Percentiles rank a stretch among this genome's conserved stretches.
Evolutionary conservation across 1,139 yeast genomes (phyloP).

Genomic region (Saccharomyces hybrid): DNA sequence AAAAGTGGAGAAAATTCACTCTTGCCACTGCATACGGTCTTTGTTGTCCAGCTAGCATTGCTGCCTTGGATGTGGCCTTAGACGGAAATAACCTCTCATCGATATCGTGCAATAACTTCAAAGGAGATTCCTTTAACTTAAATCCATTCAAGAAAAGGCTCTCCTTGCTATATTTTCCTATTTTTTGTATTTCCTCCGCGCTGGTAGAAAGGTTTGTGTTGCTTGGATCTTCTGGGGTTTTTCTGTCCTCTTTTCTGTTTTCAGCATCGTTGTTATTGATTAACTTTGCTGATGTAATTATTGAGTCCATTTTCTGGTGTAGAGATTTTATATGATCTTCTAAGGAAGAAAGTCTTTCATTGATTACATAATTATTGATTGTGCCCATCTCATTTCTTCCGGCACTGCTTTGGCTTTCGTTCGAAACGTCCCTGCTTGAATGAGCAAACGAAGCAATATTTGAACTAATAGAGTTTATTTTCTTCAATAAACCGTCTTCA

Average conservation of each 20-base stretch:
- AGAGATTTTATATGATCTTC: background rate
- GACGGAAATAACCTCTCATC: conserved; percentile 37
- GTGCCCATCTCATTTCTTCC: background rate
- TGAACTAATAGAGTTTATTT: background rate
- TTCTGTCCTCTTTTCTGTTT: background rate
- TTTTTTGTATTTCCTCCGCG: background rate
- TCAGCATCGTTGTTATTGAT: background rate
- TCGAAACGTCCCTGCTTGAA: background rate
- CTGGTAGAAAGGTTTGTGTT: too few species aligned
- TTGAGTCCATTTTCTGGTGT: conserved; percentile 4
- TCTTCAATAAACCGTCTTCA: conserved; percentile 2
- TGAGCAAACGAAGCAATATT: background rate
- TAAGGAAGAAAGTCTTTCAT: background rate
- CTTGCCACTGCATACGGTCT: conserved; percentile 33
- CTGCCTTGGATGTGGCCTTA: conserved; percentile 22
- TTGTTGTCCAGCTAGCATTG: conserved; percentile 32
- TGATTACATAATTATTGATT: background rate
- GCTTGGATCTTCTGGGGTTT: too few species aligned
- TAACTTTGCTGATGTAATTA: background rate
- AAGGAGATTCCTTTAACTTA: conserved; percentile 33
- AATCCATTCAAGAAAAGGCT: conserved; percentile 13
- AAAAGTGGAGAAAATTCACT: conserved; percentile 37
- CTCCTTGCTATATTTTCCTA: conserved; percentile 1
- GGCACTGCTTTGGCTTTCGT: background rate
- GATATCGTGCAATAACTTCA: conserved; percentile 37